Evolutionary conservation across 2,329 filamentous ascomycete species (phyloP), one percentile per base, ranked within the genome.

Genomic region (Aspergillus floridensis): DNA sequence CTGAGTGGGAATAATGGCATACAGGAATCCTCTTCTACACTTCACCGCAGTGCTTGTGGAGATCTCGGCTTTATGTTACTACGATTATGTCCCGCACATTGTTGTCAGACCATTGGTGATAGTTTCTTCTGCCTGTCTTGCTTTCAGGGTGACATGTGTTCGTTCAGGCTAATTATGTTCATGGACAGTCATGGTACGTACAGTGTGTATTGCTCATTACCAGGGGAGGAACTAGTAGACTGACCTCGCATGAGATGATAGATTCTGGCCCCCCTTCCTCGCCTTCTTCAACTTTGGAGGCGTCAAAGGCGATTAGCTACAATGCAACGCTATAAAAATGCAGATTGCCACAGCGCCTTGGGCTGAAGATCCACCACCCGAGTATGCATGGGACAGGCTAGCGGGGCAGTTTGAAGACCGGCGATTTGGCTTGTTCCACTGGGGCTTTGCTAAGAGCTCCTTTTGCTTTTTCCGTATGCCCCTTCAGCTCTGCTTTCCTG

Each of bases 401-500:
- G 51, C 22, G 51, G 41, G 51, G 14, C 26, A 19, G 16, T 12
- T 22, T 44, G 29, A 19, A 46, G 52, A 38, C 38, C 38, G 38
- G 29, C 44, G 41, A 55, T 55, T 55, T 26, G 53, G 26, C 26
- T 14, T 44, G 26, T 47, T 48, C 53, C 53, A 55, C 31, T 26
- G 11, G 31, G 10, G 29, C 22, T 41, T 22, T 48, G 26, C 41
- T 31, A 19, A 19, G 21, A 48, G 29, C 24, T 31, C 31, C 32
- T 44, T 55, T 55, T 55, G 53, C 53, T 55, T 48, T 46, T 47
- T 11, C 26, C 53, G 24, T n/a, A 24, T 44, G 29, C 41, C 14
- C n/a, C 24, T 48, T 53, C 53, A 16, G 31, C 26, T 8, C n/a
- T 19, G 22, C 41, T 35, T 22, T 19, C 41, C 24, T 16, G 19